Conservation (phyloP, 169 alveolate genomes). For the Plasmodium adleri region DNA sequence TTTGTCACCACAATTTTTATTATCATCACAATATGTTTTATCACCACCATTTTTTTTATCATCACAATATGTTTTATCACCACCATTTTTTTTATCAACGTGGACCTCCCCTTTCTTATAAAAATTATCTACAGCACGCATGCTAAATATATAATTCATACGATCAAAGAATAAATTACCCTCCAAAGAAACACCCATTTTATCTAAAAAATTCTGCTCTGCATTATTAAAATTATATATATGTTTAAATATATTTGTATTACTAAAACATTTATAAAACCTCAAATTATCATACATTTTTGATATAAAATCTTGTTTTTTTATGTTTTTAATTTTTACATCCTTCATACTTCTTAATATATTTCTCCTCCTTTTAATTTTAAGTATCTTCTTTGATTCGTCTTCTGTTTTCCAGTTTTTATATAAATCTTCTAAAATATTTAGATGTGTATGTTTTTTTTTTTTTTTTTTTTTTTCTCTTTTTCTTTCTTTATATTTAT, state of each 20-base stretch:
- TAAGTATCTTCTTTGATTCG: not conserved
- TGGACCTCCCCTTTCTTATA: too few species aligned
- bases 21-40: too few species aligned
- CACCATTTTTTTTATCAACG: too few species aligned
- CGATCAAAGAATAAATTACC: not conserved
- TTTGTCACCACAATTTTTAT: too few species aligned
- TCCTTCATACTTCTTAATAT: not conserved
- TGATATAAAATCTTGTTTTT: not conserved
- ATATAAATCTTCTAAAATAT: too few species aligned
- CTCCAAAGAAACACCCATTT: not conserved
- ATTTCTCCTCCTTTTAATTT: not conserved
- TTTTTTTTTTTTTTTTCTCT: not conserved
- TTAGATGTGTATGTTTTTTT: too few species aligned
- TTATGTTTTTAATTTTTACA: not conserved
- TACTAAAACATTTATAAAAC: conserved; percentile 43
- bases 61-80: too few species aligned
- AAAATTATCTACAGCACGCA: too few species aligned
- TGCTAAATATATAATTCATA: not conserved
- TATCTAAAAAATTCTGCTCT: not conserved
- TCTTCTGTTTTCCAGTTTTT: too few species aligned
- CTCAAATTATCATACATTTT: conserved; percentile 13
- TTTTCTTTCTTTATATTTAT: not conserved
- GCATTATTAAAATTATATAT: conserved; percentile 26
- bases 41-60: too few species aligned
- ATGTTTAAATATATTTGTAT: conserved; percentile 30